phyloP scores from a whole-genome alignment of 345 rosid species.

The Kandelia obovata region DNA sequence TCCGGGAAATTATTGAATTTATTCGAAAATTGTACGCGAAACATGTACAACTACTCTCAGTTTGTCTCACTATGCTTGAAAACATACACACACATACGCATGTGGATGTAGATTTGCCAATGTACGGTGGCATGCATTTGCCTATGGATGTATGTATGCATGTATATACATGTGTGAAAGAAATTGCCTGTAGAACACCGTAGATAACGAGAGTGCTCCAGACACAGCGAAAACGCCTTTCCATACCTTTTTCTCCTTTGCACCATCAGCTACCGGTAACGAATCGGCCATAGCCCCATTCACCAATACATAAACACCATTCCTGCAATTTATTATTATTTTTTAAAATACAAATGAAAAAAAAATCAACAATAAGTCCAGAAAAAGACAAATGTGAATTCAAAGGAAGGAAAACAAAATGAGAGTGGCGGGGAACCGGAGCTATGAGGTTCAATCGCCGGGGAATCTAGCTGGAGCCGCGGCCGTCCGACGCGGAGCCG shows the following conservation, averaged over 20 bases:
- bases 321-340: neutral
- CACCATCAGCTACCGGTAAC: conserved; percentile 26
- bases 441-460: neutral
- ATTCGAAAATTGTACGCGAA: too few species aligned
- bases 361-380: neutral
- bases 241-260: conserved; percentile 56
- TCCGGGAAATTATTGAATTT: too few species aligned
- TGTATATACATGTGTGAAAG: neutral
- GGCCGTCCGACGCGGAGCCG: neutral
- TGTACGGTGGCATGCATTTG: neutral
- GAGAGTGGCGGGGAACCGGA: neutral
- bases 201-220: conserved; percentile 87
- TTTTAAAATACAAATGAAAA: too few species aligned
- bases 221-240: conserved; percentile 67
- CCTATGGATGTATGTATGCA: neutral
- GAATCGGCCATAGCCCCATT: conserved; percentile 68
- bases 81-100: too few species aligned
- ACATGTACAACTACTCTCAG: too few species aligned
- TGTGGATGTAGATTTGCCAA: too few species aligned
- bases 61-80: too few species aligned
- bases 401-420: neutral
- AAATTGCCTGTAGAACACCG: conserved; percentile 70
- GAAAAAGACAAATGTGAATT: neutral
- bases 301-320: conserved; percentile 16
- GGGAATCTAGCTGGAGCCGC: neutral